Evolutionary conservation across 2,329 filamentous ascomycete genomes (phyloP), one percentile per base, ranked within the genome.

Genomic region (Fusarium solani-melongenae): DNA sequence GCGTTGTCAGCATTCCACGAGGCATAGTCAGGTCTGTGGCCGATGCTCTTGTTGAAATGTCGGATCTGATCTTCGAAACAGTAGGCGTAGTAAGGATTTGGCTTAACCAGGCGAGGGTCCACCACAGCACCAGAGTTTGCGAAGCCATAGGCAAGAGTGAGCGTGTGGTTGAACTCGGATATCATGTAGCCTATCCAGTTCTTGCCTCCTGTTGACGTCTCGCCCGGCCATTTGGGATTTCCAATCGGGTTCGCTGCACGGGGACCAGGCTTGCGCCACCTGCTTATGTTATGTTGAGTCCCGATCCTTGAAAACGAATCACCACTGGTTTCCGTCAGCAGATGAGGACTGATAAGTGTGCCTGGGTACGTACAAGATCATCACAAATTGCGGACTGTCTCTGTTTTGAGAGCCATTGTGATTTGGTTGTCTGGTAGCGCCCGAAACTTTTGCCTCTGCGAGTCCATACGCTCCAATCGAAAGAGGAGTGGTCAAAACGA

Each of bases 221-320:
- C 14, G n/a, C 65, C 65, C 15, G 65, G 65, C 53, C 55, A 67
- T 64, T 24, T 22, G 7, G 65, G 65, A n/a, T 64, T 67, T 20
- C 65, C 65, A 34, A 67, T 59, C 6, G 65, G 60, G 20, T 67
- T 67, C 14, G 17, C 38, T 57, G 60, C 60, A 20, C 41, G 49
- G 15, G 65, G 60, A 17, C 56, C 62, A 17, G 41, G 53, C 36
- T 38, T 46, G 4, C 39, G 38, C 12, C 14, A 11, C 3, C 20
- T 44, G 7, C 46, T 55, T 22, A 12, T 51, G 29, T 64, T 64
- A 14, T 39, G 20, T 22, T 3, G 59, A 44, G 11, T 44, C 34
- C 7, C 41, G 14, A 31, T 59, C 24, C 34, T 64, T 9, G 65
- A 64, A 14, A 22, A 67, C 3, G 65, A 67, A 44, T 67, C 65